Base-by-base conservation (phyloP, 805 yeast genomes). In the Yarrowia sp. region DNA sequence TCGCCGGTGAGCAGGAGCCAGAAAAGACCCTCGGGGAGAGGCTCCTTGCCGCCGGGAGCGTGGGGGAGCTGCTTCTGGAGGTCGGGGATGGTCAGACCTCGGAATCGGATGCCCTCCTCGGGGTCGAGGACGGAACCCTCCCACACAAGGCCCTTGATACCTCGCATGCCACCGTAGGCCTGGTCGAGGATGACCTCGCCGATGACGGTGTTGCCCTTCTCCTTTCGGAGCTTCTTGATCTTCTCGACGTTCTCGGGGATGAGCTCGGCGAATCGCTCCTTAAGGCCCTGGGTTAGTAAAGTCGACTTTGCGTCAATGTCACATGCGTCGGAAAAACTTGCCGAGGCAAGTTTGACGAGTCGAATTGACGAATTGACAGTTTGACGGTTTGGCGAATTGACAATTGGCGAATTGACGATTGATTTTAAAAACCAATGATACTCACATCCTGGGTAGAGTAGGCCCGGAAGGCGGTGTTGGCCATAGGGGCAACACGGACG, bases 151-250 rank as follows among this genome's bases (percentile, higher is more conserved):
- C 90, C 89, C 76, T 86, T 85, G 75, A 88, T 85, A 72, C 96
- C 96, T 75, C 96, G 83, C 92, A 86, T 86, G 79, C 96, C 96
- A 78, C 96, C 96, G 77, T 87, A 88, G 39, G 91, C 92, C 78
- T 87, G 93, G 74, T 85, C 90, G 65, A 88, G 78, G 63, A 80
- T 75, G 66, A 87, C 87, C 75, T 87, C 90, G 67, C 90, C 93
- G 66, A 88, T 85, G 58, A 80, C 87, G 73, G 88, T 83, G 75
- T 68, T 66, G 62, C 98, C 99, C 77, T 93, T 83, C 72, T 91
- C 96, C 76, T 89, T 82, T 78, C 93, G 91, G 76, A 93, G 85
- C 71, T 85, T 74, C 80, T 87, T 88, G 77, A 94, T 87, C 80
- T 91, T 90, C 76, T 90, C 97, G 69, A 88, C 88, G 81, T 89